Base-by-base conservation (phyloP, 1,284 basidiomycete species). In the Puccinia novopanici region DNA sequence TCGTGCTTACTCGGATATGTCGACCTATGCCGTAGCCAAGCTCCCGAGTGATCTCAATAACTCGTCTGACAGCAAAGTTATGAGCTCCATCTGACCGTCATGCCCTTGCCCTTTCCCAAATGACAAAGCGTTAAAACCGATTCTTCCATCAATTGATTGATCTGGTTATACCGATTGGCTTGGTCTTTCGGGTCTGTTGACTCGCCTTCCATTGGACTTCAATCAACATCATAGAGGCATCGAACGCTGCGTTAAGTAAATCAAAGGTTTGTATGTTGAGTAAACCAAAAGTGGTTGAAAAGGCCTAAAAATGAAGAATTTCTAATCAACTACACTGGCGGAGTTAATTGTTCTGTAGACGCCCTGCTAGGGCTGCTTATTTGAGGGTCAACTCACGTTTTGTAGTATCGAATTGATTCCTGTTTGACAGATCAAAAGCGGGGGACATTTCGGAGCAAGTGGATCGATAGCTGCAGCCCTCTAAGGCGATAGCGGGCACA, bases 371-470 rank as follows among this genome's bases (percentile, higher is more conserved):
- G n/a, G n/a, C n/a, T n/a, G 34, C 6, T 37, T 61, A 9, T 61
- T 27, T 61, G 6, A 40, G 34, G 19, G 42, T 42, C 4, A 30
- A 72, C 77, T 63, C 1, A 77, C 75, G 27, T 61, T 72, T 63
- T 72, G 77, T 1, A 79, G 68, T 10, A 79, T 24, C 1, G 67
- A 42, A 37, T 79, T 65, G n/a, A 79, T 79, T 2, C 77, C 77
- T 27, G 77, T 79, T 40, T 68, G 77, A 52, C 65, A 79, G 45
- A 79, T 42, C 9, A 79, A 19, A 1, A 6, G 22, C 40, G 67
- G 52, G 10, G 68, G 68, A 54, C 68, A 27, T 79, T 17, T 48
- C 61, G 37, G 27, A 79, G 30, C 48, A 79, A 45, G 30, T 24
- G 8, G 45, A 50, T 71, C 3, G 77, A 79, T 34, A 79, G 42